These are phyloP conservation scores for Penicilliopsis zonata DNA, from an alignment of 495 filamentous ascomycete species.

Conservation along the genomic window DNA sequence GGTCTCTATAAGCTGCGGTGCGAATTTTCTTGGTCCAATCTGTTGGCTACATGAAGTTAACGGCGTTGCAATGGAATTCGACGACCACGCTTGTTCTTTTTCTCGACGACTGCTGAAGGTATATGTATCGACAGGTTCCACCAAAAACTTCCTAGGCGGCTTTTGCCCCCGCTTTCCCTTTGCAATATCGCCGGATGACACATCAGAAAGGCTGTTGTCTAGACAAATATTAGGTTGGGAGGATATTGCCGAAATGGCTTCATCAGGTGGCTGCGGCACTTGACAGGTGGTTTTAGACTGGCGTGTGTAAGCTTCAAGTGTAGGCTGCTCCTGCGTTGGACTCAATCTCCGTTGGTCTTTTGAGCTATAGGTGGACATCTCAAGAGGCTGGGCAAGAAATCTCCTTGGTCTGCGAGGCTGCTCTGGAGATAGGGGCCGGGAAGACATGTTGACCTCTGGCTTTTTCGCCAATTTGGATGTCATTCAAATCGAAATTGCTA, in stretches of 20 bases:
- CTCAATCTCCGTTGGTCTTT: conserved; percentile 32
- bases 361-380: conserved; percentile 43
- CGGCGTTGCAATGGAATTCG: background rate
- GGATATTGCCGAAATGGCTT: no score
- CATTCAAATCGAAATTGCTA: no score
- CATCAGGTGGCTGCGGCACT: no score
- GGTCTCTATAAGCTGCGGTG: conserved; percentile 47
- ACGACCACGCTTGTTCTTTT: background rate
- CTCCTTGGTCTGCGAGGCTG: conserved; percentile 2
- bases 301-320: background rate
- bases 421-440: no score
- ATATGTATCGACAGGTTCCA: conserved; percentile 8
- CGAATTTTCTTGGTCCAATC: conserved; percentile 32
- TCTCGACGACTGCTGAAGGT: conserved; percentile 5
- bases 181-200: no score
- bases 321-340: background rate
- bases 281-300: background rate
- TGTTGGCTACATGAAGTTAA: background rate
- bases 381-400: conserved; percentile 46
- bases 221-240: no score
- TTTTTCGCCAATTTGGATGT: no score
- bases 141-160: conserved; percentile 5
- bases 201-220: no score
- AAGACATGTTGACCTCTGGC: no score
- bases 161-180: background rate